Conservation (phyloP, 192 early-diverging fungal species). For the Haplosporangium gracile region DNA sequence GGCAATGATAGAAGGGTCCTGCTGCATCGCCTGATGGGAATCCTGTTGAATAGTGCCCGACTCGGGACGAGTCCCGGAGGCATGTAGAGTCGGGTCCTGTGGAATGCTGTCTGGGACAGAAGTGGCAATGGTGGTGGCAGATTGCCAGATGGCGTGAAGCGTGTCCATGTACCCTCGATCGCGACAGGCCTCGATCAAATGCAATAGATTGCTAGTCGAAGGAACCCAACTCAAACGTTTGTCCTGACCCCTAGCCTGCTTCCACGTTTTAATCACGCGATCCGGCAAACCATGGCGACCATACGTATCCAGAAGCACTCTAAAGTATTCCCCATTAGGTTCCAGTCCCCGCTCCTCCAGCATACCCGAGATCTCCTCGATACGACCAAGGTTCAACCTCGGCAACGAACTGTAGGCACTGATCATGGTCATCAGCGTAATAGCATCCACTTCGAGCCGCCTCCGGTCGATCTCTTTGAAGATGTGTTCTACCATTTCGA, state of each 20-base stretch:
- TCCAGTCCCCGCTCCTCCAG: slow-evolving; percentile 30
- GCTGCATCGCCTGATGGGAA: no score
- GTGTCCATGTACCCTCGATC: slow-evolving; percentile 52
- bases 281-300: slow-evolving; percentile 36
- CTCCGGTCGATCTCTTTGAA: slow-evolving; percentile 34
- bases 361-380: slow-evolving; percentile 30
- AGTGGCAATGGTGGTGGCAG: slow-evolving; percentile 14
- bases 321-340: slow-evolving; percentile 33
- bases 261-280: slow-evolving; percentile 44
- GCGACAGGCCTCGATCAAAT: slow-evolving; percentile 48
- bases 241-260: slow-evolving; percentile 10
- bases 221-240: slow-evolving; percentile 23
- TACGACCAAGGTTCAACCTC: slow-evolving; percentile 14
- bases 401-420: slow-evolving; percentile 24
- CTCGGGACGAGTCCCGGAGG: neutral
- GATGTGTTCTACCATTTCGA: slow-evolving; percentile 54
- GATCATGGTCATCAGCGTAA: slow-evolving; percentile 26
- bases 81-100: neutral
- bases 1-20: neutral
- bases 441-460: slow-evolving; percentile 9
- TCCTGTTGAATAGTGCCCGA: neutral
- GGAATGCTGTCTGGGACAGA: neutral
- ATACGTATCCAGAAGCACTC: slow-evolving; percentile 29
- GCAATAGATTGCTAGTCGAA: slow-evolving; percentile 26
- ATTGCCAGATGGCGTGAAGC: slow-evolving; percentile 32